Conservation (phyloP, 345 rosid species). For the Populus ilicifolia region DNA sequence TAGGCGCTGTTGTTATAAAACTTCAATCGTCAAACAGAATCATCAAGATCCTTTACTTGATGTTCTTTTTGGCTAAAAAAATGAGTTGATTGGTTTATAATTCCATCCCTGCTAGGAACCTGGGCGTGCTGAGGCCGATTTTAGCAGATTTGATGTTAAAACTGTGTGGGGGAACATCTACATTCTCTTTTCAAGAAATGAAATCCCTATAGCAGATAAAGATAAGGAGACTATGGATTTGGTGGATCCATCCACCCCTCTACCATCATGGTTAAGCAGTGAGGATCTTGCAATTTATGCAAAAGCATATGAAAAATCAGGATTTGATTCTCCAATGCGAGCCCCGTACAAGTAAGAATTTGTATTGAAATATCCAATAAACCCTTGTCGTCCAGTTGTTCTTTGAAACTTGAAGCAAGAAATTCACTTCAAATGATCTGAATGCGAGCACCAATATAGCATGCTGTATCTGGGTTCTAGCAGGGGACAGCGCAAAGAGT, state of each 20-base stretch:
- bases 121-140: slow-evolving; percentile 31
- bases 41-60: too few species aligned
- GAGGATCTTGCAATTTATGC: slow-evolving; percentile 24
- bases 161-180: slow-evolving; percentile 26
- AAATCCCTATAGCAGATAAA: slow-evolving; percentile 27
- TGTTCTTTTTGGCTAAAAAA: too few species aligned
- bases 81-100: not conserved
- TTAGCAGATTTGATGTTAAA: slow-evolving; percentile 19
- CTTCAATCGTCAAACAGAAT: too few species aligned
- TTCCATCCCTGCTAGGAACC: slow-evolving; percentile 22
- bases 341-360: slow-evolving; percentile 17
- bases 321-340: slow-evolving; percentile 26
- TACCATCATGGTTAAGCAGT: slow-evolving; percentile 25
- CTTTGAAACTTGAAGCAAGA: not conserved
- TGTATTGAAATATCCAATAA: not conserved
- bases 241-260: slow-evolving; percentile 30
- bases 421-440: not conserved
- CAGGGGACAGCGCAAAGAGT: slow-evolving; percentile 13
- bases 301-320: slow-evolving; percentile 27
- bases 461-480: not conserved
- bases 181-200: slow-evolving; percentile 32
- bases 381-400: not conserved
- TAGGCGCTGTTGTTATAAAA: too few species aligned
- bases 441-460: not conserved
- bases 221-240: slow-evolving; percentile 35